phyloP scores from a whole-genome alignment of 2,329 filamentous ascomycete genomes.

The Xylariaceae sp. region DNA sequence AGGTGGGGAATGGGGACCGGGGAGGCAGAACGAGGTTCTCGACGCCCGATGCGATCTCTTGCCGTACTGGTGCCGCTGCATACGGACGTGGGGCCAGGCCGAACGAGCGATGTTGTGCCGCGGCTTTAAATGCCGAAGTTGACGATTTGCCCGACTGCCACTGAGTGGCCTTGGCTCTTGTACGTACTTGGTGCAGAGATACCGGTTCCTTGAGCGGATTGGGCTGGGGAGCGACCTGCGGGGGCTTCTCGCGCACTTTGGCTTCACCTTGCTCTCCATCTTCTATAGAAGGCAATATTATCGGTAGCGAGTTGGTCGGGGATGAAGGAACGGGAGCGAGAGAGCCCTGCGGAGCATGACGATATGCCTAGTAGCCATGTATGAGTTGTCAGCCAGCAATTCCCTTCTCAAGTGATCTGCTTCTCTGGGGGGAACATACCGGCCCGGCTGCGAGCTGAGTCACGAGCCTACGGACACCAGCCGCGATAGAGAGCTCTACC shows the following conservation, averaged over 20 bases:
- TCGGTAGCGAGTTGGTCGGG: neutral
- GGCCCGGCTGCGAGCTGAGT: slow-evolving; percentile 17
- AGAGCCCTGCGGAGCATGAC: slow-evolving; percentile 1
- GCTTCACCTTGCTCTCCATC: neutral
- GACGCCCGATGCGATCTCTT: slow-evolving; percentile 19
- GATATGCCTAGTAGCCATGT: slow-evolving; percentile 23
- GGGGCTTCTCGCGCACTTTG: neutral
- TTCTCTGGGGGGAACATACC: slow-evolving; percentile 17
- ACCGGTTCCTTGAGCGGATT: slow-evolving; percentile 15
- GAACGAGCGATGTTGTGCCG: slow-evolving; percentile 21
- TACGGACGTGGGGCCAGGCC: slow-evolving; percentile 27
- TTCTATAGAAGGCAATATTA: slow-evolving; percentile 27
- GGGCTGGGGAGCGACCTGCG: neutral
- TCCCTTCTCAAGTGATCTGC: neutral
- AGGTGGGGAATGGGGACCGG: slow-evolving; percentile 9
- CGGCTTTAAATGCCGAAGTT: slow-evolving; percentile 17
- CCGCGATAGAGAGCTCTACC: slow-evolving; percentile 20
- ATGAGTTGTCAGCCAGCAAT: neutral
- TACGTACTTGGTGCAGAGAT: slow-evolving; percentile 24
- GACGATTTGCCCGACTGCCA: slow-evolving; percentile 30
- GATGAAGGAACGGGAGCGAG: neutral
- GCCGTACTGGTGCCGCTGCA: slow-evolving; percentile 18
- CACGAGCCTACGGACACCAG: slow-evolving; percentile 22
- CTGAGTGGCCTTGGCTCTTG: slow-evolving; percentile 26
- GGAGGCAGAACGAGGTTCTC: slow-evolving; percentile 11